Conservation (phyloP, 345 rosid genomes). For the Odontarrhena argentea region DNA sequence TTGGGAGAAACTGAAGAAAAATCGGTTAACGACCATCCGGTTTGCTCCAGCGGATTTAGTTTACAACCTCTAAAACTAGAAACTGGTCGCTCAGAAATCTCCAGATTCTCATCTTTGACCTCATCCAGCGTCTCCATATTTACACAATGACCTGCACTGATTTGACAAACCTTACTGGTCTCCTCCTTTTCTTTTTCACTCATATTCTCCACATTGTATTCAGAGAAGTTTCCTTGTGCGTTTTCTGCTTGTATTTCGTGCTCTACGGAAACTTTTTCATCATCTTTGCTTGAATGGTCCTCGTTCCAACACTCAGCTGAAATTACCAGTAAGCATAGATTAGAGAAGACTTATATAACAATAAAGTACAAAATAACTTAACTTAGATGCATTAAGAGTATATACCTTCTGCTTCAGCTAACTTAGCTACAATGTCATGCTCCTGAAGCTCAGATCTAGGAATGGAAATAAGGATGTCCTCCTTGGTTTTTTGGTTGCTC, state of each 20-base stretch:
- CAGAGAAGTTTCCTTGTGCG: conserved; percentile 13
- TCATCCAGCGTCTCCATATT: not conserved
- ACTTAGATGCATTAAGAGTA: not conserved
- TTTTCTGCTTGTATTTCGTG: not conserved
- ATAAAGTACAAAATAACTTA: not conserved
- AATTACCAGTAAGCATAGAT: not conserved
- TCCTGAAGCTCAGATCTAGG: conserved; percentile 6
- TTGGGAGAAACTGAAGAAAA: too few species aligned
- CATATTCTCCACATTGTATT: conserved; percentile 8
- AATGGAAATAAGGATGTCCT: not conserved
- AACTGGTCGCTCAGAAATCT: not conserved
- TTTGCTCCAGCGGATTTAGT: conserved; percentile 16
- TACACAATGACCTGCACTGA: conserved; percentile 10
- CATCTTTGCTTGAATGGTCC: conserved; percentile 7
- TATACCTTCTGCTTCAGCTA: conserved; percentile 23
- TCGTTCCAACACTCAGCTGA: conserved; percentile 21
- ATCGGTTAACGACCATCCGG: conserved; percentile 10
- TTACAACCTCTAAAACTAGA: conserved; percentile 16
- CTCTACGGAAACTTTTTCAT: not conserved
- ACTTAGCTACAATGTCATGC: conserved; percentile 16
- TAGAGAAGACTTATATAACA: not conserved
- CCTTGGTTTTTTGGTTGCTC: conserved; percentile 6
- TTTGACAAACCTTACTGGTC: not conserved
- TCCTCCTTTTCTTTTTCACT: not conserved
- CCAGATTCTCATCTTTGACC: conserved; percentile 7